These are phyloP conservation scores for Monilinia vaccinii-corymbosi DNA, from an alignment of 2,329 filamentous ascomycete species.

Conservation along the genomic window DNA sequence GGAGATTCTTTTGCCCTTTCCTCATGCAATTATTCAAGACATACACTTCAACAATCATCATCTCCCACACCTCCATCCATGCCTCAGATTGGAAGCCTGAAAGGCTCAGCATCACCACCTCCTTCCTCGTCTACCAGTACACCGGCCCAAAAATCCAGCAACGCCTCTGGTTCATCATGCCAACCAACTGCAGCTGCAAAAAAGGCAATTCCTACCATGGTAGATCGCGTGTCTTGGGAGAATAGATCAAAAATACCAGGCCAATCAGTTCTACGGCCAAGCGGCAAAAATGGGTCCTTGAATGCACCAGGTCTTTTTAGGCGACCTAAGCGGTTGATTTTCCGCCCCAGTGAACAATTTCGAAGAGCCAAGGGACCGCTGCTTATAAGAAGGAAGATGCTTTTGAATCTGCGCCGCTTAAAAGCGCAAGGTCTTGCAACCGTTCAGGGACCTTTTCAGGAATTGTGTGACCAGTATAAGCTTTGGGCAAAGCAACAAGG, in stretches of 20 bases:
- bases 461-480: background rate
- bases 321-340: background rate
- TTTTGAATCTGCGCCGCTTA: background rate
- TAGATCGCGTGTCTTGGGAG: background rate
- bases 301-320: background rate
- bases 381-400: background rate
- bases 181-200: background rate
- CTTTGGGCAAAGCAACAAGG: background rate
- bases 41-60: background rate
- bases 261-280: background rate
- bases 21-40: background rate
- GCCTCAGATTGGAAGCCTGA: background rate
- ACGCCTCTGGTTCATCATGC: background rate
- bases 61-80: background rate
- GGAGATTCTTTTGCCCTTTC: background rate
- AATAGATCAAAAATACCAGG: background rate
- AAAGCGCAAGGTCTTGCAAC: background rate
- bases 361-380: background rate
- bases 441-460: background rate
- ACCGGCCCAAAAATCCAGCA: background rate
- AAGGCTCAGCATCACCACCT: background rate
- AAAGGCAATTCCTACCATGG: background rate
- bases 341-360: background rate
- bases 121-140: background rate
- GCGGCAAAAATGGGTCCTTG: background rate